Conservation (phyloP, 2,329 filamentous ascomycete genomes). For the Cladosporium sp. region DNA sequence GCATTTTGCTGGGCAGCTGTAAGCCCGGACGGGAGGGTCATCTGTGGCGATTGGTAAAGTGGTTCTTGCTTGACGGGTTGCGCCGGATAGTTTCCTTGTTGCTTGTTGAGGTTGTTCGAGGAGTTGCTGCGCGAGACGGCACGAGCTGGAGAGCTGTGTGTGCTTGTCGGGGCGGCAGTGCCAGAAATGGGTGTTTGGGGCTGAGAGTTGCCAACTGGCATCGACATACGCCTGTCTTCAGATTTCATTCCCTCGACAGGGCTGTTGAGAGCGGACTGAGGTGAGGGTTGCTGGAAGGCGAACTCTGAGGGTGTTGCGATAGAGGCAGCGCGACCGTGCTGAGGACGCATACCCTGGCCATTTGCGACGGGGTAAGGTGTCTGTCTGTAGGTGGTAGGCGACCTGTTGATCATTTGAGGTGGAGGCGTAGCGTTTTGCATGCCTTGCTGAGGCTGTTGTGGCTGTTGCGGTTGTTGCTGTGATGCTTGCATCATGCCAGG, state of each 20-base stretch:
- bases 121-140: conserved; percentile 23
- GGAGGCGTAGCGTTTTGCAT: conserved; percentile 25
- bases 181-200: conserved; percentile 20
- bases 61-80: conserved; percentile 21
- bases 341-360: conserved; percentile 29
- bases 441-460: conserved; percentile 17
- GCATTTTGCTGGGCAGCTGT: conserved; percentile 2
- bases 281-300: conserved; percentile 24
- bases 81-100: conserved; percentile 13
- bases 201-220: conserved; percentile 32
- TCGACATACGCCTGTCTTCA: conserved; percentile 40
- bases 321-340: conserved; percentile 43
- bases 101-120: conserved; percentile 18
- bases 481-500: conserved; percentile 30
- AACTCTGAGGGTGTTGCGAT: conserved; percentile 39
- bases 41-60: conserved; percentile 21
- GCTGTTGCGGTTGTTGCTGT: conserved; percentile 11
- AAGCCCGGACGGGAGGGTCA: conserved; percentile 11
- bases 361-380: conserved; percentile 39
- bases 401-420: conserved; percentile 23
- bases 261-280: conserved; percentile 13
- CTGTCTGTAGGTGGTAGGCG: conserved; percentile 34
- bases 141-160: conserved; percentile 17
- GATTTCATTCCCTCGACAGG: conserved; percentile 13
- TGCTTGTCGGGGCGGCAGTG: conserved; percentile 21